Percentiles rank a stretch among this genome's conserved stretches.
Conservation (phyloP, 1,139 yeast species). For the Waltiozyma sp. region DNA sequence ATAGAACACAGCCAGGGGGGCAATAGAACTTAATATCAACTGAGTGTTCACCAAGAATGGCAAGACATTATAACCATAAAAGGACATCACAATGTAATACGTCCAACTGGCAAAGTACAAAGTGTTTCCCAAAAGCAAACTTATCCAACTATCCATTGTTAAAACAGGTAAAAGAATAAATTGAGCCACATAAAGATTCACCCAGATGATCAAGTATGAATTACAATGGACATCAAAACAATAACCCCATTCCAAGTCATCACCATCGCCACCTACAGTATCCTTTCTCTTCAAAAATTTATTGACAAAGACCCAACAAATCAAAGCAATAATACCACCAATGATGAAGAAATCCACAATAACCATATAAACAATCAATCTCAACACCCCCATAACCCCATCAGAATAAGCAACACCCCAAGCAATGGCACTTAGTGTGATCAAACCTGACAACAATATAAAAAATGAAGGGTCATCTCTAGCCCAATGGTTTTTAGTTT, state of each 20-base stretch:
- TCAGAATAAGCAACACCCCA: conserved; percentile 87
- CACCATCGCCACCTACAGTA: conserved; percentile 35
- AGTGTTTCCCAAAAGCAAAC: conserved; percentile 65
- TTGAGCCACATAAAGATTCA: conserved; percentile 64
- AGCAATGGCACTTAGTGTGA: conserved; percentile 67
- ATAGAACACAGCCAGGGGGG: conserved; percentile 47
- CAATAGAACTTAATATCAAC: conserved; percentile 43
- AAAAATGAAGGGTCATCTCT: conserved; percentile 89
- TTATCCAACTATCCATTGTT: conserved; percentile 49
- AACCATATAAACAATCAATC: conserved; percentile 72
- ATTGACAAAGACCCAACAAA: conserved; percentile 65
- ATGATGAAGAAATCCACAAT: conserved; percentile 67
- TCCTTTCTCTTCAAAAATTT: conserved; percentile 37
- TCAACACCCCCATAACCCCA: conserved; percentile 44
- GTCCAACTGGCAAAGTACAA: conserved; percentile 63
- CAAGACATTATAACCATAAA: conserved; percentile 78
- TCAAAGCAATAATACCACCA: conserved; percentile 59
- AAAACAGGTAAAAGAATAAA: conserved; percentile 66
- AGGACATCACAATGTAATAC: conserved; percentile 69
- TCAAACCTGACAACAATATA: conserved; percentile 51
- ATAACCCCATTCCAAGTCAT: conserved; percentile 82
- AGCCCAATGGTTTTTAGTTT: conserved; percentile 63
- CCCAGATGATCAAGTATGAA: conserved; percentile 74
- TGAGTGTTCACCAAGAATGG: conserved; percentile 67
- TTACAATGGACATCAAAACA: conserved; percentile 93